A percentile compares a stretch with the other conserved stretches of the same genome.
These are phyloP conservation scores for Verticillium alfalfae DNA, from an alignment of 2,329 filamentous ascomycete genomes.

Conservation along the genomic window DNA sequence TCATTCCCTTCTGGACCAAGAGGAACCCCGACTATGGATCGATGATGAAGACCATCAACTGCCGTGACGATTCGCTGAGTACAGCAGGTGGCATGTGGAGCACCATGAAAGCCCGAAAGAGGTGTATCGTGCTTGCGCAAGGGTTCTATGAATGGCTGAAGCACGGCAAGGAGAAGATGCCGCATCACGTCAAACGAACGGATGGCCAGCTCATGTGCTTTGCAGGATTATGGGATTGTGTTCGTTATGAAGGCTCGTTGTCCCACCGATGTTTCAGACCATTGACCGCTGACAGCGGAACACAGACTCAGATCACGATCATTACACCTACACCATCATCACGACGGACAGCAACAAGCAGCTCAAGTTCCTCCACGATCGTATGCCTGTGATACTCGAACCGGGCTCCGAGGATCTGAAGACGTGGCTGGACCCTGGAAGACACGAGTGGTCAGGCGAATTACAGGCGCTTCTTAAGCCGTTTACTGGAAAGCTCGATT, in stretches of 20 bases:
- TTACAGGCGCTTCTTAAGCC: slow-evolving; percentile 77
- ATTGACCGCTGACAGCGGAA: neutral
- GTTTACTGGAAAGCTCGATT: slow-evolving; percentile 71
- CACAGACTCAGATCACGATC: slow-evolving; percentile 55
- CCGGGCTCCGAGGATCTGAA: slow-evolving; percentile 64
- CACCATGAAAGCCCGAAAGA: slow-evolving; percentile 81
- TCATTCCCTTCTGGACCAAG: slow-evolving; percentile 92
- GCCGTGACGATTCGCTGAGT: slow-evolving; percentile 78
- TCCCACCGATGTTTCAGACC: too few species aligned
- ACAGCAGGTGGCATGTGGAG: slow-evolving; percentile 82
- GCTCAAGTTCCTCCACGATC: slow-evolving; percentile 81
- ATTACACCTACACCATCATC: slow-evolving; percentile 90
- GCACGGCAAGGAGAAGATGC: slow-evolving; percentile 74
- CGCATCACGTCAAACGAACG: slow-evolving; percentile 76
- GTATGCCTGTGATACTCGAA: slow-evolving; percentile 92
- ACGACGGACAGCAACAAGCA: slow-evolving; percentile 83
- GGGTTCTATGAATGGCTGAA: slow-evolving; percentile 98
- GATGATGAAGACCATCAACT: slow-evolving; percentile 89
- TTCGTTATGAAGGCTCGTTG: slow-evolving; percentile 64
- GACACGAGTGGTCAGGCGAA: slow-evolving; percentile 68
- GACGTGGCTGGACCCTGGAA: slow-evolving; percentile 69
- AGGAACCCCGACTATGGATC: slow-evolving; percentile 70
- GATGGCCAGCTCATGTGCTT: slow-evolving; percentile 84
- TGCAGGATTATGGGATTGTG: slow-evolving; percentile 88
- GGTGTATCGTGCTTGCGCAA: slow-evolving; percentile 82